Evolutionary conservation across 148 eudicot species (phyloP).

Genomic region (Silene conica): DNA sequence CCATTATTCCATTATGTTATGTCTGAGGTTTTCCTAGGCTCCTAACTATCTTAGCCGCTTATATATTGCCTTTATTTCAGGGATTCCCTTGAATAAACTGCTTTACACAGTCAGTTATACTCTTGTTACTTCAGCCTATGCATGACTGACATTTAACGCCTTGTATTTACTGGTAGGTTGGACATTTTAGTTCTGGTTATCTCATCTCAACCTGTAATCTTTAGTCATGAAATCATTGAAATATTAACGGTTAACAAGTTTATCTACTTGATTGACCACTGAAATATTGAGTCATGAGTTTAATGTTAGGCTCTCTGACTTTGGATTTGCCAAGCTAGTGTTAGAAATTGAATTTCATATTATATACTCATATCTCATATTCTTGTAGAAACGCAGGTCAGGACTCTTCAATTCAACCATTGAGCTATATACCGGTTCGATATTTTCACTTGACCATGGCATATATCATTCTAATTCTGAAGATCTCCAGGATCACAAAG

Average conservation of each 20-base stretch:
- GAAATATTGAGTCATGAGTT: no score
- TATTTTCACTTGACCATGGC: no score
- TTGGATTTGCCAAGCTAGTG: no score
- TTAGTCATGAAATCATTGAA: not conserved
- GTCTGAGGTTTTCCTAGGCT: no score
- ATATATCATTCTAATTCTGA: no score
- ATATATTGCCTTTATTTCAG: slow-evolving; percentile 33
- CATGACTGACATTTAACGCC: slow-evolving; percentile 64
- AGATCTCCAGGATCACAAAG: no score
- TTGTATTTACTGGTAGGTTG: slow-evolving; percentile 65
- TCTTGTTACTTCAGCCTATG: slow-evolving; percentile 62
- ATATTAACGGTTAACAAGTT: not conserved
- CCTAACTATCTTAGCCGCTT: no score
- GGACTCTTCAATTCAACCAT: slow-evolving; percentile 4
- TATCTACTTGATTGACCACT: not conserved
- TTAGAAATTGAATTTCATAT: no score
- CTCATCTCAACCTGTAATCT: no score
- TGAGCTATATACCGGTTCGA: no score
- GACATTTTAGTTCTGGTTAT: not conserved
- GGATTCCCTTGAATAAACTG: slow-evolving; percentile 67
- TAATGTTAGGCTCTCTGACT: no score
- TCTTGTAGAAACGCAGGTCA: slow-evolving; percentile 64
- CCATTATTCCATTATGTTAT: no score
- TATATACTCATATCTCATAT: slow-evolving; percentile 44
- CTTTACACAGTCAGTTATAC: slow-evolving; percentile 68